Evolutionary conservation across 1,284 basidiomycete genomes (phyloP).

Genomic region (Leccinum ponderosum): DNA sequence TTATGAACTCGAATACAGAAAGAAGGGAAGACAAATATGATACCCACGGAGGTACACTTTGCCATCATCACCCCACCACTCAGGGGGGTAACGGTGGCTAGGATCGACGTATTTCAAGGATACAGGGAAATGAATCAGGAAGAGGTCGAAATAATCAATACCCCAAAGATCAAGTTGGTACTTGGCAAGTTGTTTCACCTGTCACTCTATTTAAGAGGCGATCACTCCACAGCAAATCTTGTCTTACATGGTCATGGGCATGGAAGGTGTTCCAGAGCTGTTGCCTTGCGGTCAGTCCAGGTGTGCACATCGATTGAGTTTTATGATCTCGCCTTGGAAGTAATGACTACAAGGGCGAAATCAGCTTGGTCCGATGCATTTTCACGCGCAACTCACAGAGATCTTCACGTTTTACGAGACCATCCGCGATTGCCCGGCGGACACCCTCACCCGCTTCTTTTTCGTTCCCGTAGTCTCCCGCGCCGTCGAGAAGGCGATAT

Average conservation of each 20-base stretch:
- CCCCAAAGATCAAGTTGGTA: conserved; percentile 77
- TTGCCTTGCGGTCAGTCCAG: conserved; percentile 3
- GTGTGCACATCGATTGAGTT: neutral
- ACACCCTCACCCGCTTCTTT: conserved; percentile 81
- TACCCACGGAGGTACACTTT: conserved; percentile 57
- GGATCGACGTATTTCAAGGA: conserved; percentile 77
- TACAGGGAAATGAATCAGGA: conserved; percentile 80
- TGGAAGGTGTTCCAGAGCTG: conserved; percentile 86
- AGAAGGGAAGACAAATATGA: conserved; percentile 8
- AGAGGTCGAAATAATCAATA: conserved; percentile 77
- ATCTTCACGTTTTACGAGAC: conserved; percentile 72
- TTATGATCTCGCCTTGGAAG: conserved; percentile 54
- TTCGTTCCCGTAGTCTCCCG: conserved; percentile 85
- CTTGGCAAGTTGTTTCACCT: conserved; percentile 56
- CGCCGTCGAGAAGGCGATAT: conserved; percentile 83
- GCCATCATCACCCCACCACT: conserved; percentile 71
- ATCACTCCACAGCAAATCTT: neutral
- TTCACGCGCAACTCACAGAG: conserved; percentile 57
- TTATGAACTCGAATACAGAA: conserved; percentile 2
- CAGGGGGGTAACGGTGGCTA: conserved; percentile 72
- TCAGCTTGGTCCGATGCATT: conserved; percentile 4
- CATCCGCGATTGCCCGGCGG: conserved; percentile 72
- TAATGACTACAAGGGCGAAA: conserved; percentile 50
- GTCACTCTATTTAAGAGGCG: conserved; percentile 3
- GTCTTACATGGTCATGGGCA: conserved; percentile 63